Percentiles rank a stretch among this genome's conserved stretches.
Conservation (phyloP, 345 rosid species). For the Gynandropsis gynandra region DNA sequence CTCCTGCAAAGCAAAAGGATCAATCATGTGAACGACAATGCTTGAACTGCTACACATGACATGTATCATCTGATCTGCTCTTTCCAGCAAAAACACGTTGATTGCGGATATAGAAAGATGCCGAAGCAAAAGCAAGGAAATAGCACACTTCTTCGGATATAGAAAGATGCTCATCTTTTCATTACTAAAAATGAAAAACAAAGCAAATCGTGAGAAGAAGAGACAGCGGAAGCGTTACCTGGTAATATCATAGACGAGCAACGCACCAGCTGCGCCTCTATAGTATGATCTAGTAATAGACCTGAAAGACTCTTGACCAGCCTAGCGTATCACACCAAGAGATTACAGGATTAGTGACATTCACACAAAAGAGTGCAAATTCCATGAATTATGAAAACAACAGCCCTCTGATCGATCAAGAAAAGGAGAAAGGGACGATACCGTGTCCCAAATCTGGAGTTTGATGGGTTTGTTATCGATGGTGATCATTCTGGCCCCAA, state of each 20-base stretch:
- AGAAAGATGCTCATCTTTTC: slow-evolving; percentile 4
- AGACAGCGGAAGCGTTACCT: slow-evolving; percentile 33
- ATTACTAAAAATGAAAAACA: background rate
- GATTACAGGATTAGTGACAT: background rate
- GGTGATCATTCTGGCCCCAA: slow-evolving; percentile 95
- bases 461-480: slow-evolving; percentile 88
- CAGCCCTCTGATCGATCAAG: background rate
- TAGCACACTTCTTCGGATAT: too few relatives aligned
- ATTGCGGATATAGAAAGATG: too few relatives aligned
- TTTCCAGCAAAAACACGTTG: too few relatives aligned
- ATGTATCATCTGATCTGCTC: too few relatives aligned
- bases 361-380: background rate
- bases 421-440: slow-evolving; percentile 21
- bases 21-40: slow-evolving; percentile 3
- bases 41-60: background rate
- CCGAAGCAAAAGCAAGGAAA: too few relatives aligned
- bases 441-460: slow-evolving; percentile 99
- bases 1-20: slow-evolving; percentile 38
- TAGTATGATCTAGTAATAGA: slow-evolving; percentile 96
- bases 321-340: slow-evolving; percentile 30
- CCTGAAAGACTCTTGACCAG: slow-evolving; percentile 98
- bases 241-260: slow-evolving; percentile 96
- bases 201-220: background rate
- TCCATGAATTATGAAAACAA: background rate
- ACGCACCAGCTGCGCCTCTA: slow-evolving; percentile 96